Conservation (phyloP, 1,139 yeast species). For the Yamadazyma siamensis region DNA sequence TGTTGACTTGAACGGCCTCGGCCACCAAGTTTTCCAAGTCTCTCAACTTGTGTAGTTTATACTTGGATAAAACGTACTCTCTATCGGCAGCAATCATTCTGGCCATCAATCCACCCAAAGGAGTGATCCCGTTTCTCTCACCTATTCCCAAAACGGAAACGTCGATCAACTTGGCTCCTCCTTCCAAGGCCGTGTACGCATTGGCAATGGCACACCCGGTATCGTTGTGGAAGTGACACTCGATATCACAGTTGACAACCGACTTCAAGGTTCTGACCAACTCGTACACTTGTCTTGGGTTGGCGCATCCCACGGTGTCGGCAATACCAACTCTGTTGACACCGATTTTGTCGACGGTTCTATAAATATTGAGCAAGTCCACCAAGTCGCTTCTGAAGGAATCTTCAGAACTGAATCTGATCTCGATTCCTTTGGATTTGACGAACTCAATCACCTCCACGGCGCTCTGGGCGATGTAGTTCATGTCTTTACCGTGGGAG, state of each 20-base stretch:
- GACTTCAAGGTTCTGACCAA: conserved; percentile 55
- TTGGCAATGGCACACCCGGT: conserved; percentile 63
- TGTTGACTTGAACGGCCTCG: conserved; percentile 54
- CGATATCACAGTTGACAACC: conserved; percentile 55
- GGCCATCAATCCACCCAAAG: conserved; percentile 61
- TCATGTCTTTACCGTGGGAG: conserved; percentile 56
- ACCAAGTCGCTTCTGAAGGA: conserved; percentile 58
- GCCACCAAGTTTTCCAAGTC: conserved; percentile 57
- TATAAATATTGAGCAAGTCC: conserved; percentile 53
- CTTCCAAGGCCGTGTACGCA: conserved; percentile 59
- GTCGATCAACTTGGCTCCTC: conserved; percentile 58
- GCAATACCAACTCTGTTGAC: conserved; percentile 61
- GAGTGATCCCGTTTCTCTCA: conserved; percentile 60
- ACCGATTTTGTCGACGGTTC: conserved; percentile 56
- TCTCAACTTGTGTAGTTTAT: conserved; percentile 51
- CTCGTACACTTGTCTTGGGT: conserved; percentile 59
- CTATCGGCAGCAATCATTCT: conserved; percentile 61
- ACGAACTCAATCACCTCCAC: conserved; percentile 56
- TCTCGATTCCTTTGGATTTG: conserved; percentile 56
- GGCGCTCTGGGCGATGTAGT: conserved; percentile 49
- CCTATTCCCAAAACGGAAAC: conserved; percentile 59
- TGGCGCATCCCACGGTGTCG: conserved; percentile 61
- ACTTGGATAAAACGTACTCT: conserved; percentile 54
- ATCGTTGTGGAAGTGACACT: conserved; percentile 60
- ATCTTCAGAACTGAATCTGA: conserved; percentile 55